These are phyloP conservation scores for Mortierella sp. DNA, from an alignment of 371 early-diverging fungal genomes.

Conservation along the genomic window DNA sequence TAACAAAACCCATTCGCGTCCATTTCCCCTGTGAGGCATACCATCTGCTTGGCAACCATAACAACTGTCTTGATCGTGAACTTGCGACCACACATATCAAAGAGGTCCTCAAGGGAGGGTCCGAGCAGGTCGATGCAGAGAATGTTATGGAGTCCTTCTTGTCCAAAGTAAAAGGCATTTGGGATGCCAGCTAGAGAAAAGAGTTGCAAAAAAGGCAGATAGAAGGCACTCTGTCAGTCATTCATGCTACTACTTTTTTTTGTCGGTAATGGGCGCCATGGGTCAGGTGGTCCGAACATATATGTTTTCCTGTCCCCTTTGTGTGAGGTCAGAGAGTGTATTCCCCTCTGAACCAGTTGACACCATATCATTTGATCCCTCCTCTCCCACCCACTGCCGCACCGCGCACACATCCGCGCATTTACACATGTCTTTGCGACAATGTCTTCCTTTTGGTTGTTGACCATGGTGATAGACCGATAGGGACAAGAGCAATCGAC, in stretches of 20 bases:
- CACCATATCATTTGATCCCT: slow-evolving; percentile 6
- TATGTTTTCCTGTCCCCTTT: background rate
- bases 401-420: slow-evolving; percentile 1
- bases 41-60: slow-evolving; percentile 98
- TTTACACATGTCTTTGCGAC: background rate
- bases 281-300: background rate
- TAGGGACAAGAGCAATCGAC: background rate
- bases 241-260: background rate
- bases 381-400: background rate
- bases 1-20: background rate
- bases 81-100: slow-evolving; percentile 93
- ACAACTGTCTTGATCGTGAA: slow-evolving; percentile 95
- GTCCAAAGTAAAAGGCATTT: slow-evolving; percentile 94
- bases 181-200: slow-evolving; percentile 82
- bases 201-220: background rate
- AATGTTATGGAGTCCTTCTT: slow-evolving; percentile 96
- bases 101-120: slow-evolving; percentile 96
- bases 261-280: background rate
- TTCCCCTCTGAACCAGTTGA: slow-evolving; percentile 6
- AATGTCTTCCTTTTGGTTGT: background rate
- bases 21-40: slow-evolving; percentile 47
- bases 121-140: slow-evolving; percentile 99
- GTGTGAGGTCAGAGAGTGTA: background rate
- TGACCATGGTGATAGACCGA: background rate
- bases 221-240: background rate